Evolutionary conservation across 768 basidiomycete genomes (phyloP).

Genomic region (Tricholoma hemisulphureum): DNA sequence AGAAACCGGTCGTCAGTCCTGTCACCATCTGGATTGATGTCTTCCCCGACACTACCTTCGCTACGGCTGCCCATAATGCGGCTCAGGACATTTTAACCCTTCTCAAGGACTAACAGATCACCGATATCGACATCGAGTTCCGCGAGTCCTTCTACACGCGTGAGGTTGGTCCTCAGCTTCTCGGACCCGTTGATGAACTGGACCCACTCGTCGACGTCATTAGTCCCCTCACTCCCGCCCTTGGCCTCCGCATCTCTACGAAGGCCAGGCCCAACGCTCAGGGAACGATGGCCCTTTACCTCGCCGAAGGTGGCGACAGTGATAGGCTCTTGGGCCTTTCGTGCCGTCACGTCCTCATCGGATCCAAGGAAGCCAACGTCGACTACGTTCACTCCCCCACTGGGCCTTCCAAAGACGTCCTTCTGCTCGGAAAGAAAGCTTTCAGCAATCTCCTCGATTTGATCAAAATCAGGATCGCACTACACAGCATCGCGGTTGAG

Average conservation of each 20-base stretch:
- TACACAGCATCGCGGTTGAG: constrained; percentile 10
- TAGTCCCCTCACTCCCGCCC: constrained; percentile 23
- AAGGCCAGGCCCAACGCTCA: constrained; percentile 1
- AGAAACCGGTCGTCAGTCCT: constrained; percentile 25
- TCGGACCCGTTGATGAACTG: constrained; percentile 23
- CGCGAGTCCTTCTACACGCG: constrained; percentile 25
- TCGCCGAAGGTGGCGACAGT: constrained; percentile 31
- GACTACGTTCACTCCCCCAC: constrained; percentile 8
- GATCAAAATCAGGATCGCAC: constrained; percentile 26
- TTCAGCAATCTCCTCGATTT: constrained; percentile 26
- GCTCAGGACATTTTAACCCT: constrained; percentile 29
- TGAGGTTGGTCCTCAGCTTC: constrained; percentile 28
- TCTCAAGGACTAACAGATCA: constrained; percentile 29
- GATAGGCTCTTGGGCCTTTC: constrained; percentile 26
- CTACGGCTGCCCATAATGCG: constrained; percentile 29
- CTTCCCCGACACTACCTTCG: constrained; percentile 25
- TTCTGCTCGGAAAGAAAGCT: constrained; percentile 16
- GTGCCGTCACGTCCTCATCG: constrained; percentile 29
- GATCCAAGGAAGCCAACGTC: constrained; percentile 23
- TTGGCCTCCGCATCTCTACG: constrained; percentile 6
- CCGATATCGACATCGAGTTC: constrained; percentile 34
- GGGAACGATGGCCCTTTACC: constrained; percentile 28
- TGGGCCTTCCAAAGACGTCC: constrained; percentile 28
- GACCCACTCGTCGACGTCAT: constrained; percentile 28
- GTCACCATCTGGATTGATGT: constrained; percentile 36